Conservation (phyloP, 768 basidiomycete genomes). For the Neoboletus brunneissimus region DNA sequence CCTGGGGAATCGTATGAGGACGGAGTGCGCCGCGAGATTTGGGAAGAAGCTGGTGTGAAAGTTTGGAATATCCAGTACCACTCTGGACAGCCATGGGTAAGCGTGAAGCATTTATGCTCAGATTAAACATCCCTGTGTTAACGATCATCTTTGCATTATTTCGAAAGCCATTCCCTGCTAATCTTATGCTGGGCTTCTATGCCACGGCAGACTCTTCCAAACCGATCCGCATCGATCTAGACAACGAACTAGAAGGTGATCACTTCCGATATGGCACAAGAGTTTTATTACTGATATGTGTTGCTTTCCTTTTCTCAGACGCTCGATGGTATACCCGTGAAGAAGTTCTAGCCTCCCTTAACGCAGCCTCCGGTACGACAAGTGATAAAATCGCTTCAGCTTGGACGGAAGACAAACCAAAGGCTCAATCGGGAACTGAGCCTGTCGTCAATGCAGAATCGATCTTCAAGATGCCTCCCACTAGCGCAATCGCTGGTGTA, state of each 20-base stretch:
- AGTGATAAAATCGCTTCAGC: slow-evolving; percentile 25
- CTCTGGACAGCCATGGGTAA: slow-evolving; percentile 83
- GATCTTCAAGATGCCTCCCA: slow-evolving; percentile 72
- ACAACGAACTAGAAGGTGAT: slow-evolving; percentile 90
- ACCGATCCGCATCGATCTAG: slow-evolving; percentile 79
- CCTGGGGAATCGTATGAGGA: slow-evolving; percentile 95
- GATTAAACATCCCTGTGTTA: background rate
- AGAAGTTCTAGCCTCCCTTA: slow-evolving; percentile 63
- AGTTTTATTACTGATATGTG: background rate
- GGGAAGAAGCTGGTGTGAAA: slow-evolving; percentile 93
- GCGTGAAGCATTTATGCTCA: slow-evolving; percentile 11
- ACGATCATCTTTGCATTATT: slow-evolving; percentile 1
- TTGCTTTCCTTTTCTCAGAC: slow-evolving; percentile 45
- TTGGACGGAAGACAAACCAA: slow-evolving; percentile 22
- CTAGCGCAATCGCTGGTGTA: slow-evolving; percentile 79
- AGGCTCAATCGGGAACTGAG: slow-evolving; percentile 14
- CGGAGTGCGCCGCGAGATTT: slow-evolving; percentile 87
- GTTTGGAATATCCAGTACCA: slow-evolving; percentile 84
- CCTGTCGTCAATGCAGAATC: slow-evolving; percentile 37
- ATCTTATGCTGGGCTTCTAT: slow-evolving; percentile 88
- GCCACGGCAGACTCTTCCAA: slow-evolving; percentile 71
- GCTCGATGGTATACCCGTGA: slow-evolving; percentile 85
- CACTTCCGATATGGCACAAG: background rate
- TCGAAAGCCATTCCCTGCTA: slow-evolving; percentile 82
- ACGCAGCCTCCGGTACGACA: slow-evolving; percentile 27